Conservation (phyloP, 1,284 basidiomycete genomes). For the Coniferiporia sulphurascens region DNA sequence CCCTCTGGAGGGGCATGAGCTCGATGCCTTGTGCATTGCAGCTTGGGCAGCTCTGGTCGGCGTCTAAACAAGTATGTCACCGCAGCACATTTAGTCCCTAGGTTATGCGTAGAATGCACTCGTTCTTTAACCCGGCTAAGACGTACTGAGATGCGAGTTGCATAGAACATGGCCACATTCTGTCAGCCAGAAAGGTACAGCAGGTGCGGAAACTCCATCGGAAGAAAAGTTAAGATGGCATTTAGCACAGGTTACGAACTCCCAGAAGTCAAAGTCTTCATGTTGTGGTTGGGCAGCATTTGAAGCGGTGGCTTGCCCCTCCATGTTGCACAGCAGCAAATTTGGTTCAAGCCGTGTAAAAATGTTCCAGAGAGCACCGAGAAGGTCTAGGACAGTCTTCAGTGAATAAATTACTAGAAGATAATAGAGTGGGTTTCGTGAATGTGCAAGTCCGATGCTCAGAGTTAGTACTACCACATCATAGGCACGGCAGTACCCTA, state of each 20-base stretch:
- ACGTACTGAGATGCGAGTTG: slow-evolving; percentile 75
- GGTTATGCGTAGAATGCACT: background rate
- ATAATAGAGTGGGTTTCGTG: background rate
- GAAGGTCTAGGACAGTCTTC: background rate
- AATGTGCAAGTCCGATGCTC: background rate
- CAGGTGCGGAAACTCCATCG: slow-evolving; percentile 41
- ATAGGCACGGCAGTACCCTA: too few species aligned
- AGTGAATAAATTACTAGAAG: background rate
- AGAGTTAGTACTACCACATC: background rate
- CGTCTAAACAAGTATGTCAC: slow-evolving; percentile 36
- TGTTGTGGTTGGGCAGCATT: background rate
- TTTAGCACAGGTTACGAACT: slow-evolving; percentile 63
- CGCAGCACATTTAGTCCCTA: slow-evolving; percentile 3
- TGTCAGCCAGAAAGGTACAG: slow-evolving; percentile 76
- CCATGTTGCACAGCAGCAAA: background rate
- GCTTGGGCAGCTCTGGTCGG: slow-evolving; percentile 64
- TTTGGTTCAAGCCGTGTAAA: background rate
- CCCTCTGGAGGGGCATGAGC: slow-evolving; percentile 62
- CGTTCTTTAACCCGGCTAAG: background rate
- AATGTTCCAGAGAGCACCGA: background rate
- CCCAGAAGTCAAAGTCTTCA: slow-evolving; percentile 61
- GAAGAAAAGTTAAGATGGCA: slow-evolving; percentile 61
- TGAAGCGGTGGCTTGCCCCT: slow-evolving; percentile 3
- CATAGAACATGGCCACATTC: slow-evolving; percentile 80
- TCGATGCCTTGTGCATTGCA: slow-evolving; percentile 63